phyloP scores from a whole-genome alignment of 306 rosid genomes.

The Cicer judaicum region DNA sequence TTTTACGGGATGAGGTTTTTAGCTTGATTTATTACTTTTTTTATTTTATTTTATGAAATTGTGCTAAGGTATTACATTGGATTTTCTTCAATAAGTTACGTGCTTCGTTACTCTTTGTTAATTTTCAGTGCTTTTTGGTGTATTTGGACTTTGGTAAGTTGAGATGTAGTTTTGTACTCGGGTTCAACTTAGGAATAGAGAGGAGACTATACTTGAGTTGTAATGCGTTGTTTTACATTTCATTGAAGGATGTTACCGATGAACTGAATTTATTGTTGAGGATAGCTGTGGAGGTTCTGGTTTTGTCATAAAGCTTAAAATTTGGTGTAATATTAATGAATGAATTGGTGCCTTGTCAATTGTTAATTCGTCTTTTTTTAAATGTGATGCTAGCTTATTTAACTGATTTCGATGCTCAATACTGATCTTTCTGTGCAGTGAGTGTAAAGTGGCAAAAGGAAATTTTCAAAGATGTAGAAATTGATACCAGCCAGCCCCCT shows the following conservation, averaged over 20 bases:
- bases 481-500: slow-evolving; percentile 87
- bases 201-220: not conserved
- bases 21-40: slow-evolving; percentile 32
- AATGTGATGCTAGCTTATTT: not conserved
- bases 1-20: slow-evolving; percentile 19
- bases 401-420: slow-evolving; percentile 3
- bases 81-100: not conserved
- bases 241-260: not conserved
- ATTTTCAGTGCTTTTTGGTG: not conserved
- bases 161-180: slow-evolving; percentile 36
- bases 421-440: slow-evolving; percentile 54
- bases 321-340: slow-evolving; percentile 20
- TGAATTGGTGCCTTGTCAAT: not conserved
- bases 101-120: not conserved
- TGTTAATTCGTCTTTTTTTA: not conserved
- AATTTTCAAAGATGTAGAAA: slow-evolving; percentile 75
- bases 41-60: slow-evolving; percentile 18
- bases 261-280: slow-evolving; percentile 6
- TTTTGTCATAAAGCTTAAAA: slow-evolving; percentile 28
- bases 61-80: not conserved
- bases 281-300: slow-evolving; percentile 16
- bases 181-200: slow-evolving; percentile 8
- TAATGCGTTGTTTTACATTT: slow-evolving; percentile 6
- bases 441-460: slow-evolving; percentile 96
- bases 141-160: slow-evolving; percentile 23